phyloP scores from a whole-genome alignment of 2,329 filamentous ascomycete species.

The Epichloe baconii region DNA sequence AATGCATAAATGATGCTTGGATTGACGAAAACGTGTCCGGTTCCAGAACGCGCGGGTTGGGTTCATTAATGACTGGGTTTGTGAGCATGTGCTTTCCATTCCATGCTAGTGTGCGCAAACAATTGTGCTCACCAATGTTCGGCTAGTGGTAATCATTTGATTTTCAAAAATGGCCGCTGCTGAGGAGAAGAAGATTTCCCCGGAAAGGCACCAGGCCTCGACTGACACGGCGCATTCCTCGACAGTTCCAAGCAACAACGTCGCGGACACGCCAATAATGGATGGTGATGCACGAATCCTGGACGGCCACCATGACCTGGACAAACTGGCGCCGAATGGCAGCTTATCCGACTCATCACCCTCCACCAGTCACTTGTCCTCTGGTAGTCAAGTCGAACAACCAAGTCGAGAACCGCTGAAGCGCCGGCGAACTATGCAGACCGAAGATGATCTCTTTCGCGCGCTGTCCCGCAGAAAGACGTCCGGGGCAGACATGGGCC shows the following conservation, averaged over 20 bases:
- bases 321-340: neutral
- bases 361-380: neutral
- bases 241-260: neutral
- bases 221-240: neutral
- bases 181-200: neutral
- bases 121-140: too few species aligned
- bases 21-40: neutral
- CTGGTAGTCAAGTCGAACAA: neutral
- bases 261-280: neutral
- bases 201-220: neutral
- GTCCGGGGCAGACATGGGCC: constrained; percentile 13
- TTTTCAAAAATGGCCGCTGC: neutral
- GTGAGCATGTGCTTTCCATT: neutral
- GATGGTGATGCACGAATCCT: neutral
- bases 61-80: too few species aligned
- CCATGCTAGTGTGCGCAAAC: too few species aligned
- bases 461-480: constrained; percentile 36
- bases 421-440: constrained; percentile 16
- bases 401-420: constrained; percentile 8
- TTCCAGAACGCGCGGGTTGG: neutral
- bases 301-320: neutral
- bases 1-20: neutral
- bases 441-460: constrained; percentile 39
- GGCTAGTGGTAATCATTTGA: neutral
- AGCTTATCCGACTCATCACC: neutral